Conservation (phyloP, 495 filamentous ascomycete genomes). For the Cenococcum geophilum region DNA sequence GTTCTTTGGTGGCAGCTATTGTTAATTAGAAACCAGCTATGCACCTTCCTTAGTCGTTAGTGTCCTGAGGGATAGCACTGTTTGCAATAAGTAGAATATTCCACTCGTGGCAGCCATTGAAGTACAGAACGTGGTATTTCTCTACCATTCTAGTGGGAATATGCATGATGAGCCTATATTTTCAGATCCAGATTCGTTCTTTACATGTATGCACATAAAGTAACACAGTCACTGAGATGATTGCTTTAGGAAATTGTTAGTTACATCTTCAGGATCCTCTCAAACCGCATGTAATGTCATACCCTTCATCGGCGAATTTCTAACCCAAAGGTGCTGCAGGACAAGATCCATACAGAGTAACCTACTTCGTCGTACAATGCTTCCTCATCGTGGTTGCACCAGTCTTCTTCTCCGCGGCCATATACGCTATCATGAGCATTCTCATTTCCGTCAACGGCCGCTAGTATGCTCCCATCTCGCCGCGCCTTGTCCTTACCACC, state of each 20-base stretch:
- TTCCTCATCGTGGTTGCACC: constrained; percentile 55
- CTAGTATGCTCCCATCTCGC: constrained; percentile 37
- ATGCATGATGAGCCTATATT: constrained; percentile 42
- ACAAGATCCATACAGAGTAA: constrained; percentile 45
- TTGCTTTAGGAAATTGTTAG: constrained; percentile 46
- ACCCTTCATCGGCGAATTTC: neutral
- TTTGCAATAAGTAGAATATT: constrained; percentile 45
- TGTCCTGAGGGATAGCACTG: constrained; percentile 45
- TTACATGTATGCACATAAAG: neutral
- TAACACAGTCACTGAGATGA: neutral
- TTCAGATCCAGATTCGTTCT: neutral
- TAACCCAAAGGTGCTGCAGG: constrained; percentile 31
- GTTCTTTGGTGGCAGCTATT: constrained; percentile 8
- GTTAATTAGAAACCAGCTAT: constrained; percentile 20
- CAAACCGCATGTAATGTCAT: constrained; percentile 5
- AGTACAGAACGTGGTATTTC: constrained; percentile 53
- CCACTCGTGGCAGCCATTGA: constrained; percentile 48
- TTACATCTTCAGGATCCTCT: constrained; percentile 50
- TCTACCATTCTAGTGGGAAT: constrained; percentile 54
- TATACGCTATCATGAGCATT: constrained; percentile 47
- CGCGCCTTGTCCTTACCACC: constrained; percentile 43
- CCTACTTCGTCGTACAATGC: constrained; percentile 52
- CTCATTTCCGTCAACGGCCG: constrained; percentile 40
- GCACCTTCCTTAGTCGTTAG: constrained; percentile 47
- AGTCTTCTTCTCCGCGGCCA: constrained; percentile 49